phyloP scores from a whole-genome alignment of 164 flowering plant species.

The Annona cherimola region DNA sequence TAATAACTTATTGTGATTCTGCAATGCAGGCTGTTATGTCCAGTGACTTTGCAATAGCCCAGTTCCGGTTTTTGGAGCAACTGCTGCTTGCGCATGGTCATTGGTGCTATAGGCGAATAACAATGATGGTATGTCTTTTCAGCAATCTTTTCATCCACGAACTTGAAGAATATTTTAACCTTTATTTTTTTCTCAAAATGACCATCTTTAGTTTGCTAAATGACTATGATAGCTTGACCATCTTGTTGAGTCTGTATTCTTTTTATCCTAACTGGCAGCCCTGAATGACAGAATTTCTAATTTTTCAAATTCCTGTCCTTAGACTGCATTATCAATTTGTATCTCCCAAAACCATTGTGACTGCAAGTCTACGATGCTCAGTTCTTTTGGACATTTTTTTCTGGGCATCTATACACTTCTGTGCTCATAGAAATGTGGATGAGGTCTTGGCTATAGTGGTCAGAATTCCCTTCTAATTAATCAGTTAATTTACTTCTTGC shows the following conservation, averaged over 20 bases:
- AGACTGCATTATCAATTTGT: not conserved
- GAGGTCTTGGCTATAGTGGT: not conserved
- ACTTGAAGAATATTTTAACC: not conserved
- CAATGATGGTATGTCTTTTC: constrained; percentile 63
- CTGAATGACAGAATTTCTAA: not conserved
- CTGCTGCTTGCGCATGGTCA: constrained; percentile 85
- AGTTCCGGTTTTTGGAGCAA: constrained; percentile 73
- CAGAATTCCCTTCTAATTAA: not conserved
- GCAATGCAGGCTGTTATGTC: constrained; percentile 68
- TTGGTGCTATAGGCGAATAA: constrained; percentile 84
- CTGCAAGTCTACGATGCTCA: not conserved
- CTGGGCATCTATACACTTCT: not conserved
- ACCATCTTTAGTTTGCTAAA: not conserved
- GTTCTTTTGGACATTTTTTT: not conserved
- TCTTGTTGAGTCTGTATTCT: not conserved
- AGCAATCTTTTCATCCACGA: not conserved
- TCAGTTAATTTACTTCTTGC: constrained; percentile 21
- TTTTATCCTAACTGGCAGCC: not conserved
- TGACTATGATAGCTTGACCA: not conserved
- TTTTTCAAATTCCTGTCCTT: not conserved
- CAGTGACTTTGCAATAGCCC: constrained; percentile 77
- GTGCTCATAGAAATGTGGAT: not conserved
- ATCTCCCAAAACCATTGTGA: not conserved
- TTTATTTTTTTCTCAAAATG: not conserved
- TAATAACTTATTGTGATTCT: not conserved